phyloP scores from a whole-genome alignment of 257 asterid genomes.

The Leptodermis oblonga region DNA sequence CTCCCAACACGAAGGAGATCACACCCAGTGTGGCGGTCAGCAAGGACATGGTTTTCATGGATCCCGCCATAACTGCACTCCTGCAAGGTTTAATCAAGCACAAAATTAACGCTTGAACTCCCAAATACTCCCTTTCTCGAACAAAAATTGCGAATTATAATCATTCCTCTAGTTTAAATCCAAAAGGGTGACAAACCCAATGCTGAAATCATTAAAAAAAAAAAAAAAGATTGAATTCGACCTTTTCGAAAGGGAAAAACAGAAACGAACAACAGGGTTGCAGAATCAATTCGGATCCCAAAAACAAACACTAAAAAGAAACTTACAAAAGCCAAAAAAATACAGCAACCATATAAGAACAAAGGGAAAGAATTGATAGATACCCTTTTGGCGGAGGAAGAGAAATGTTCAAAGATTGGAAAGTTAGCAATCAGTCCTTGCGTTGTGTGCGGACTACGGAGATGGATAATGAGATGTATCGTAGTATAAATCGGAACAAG shows the following conservation, averaged over 20 bases:
- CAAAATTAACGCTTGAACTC: background rate
- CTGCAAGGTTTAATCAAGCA: slow-evolving; percentile 14
- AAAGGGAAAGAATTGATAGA: background rate
- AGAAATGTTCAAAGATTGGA: slow-evolving; percentile 10
- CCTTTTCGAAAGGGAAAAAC: background rate
- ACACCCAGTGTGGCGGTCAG: slow-evolving; percentile 24
- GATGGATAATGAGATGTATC: background rate
- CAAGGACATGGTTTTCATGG: slow-evolving; percentile 21
- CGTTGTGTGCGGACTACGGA: background rate
- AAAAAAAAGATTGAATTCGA: background rate
- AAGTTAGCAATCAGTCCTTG: background rate
- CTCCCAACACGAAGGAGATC: slow-evolving; percentile 32
- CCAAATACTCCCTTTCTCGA: background rate
- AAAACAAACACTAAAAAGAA: background rate
- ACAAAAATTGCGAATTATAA: background rate
- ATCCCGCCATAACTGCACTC: slow-evolving; percentile 9
- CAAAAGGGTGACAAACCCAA: background rate
- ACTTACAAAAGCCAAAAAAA: background rate
- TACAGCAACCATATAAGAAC: background rate
- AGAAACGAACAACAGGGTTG: background rate
- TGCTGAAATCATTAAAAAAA: background rate
- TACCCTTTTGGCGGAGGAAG: background rate
- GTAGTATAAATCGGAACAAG: background rate
- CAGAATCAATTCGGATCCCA: background rate
- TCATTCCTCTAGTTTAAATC: background rate